Evolutionary conservation across 805 yeast genomes (phyloP).

Genomic region (Myxozyma nipponensis): DNA sequence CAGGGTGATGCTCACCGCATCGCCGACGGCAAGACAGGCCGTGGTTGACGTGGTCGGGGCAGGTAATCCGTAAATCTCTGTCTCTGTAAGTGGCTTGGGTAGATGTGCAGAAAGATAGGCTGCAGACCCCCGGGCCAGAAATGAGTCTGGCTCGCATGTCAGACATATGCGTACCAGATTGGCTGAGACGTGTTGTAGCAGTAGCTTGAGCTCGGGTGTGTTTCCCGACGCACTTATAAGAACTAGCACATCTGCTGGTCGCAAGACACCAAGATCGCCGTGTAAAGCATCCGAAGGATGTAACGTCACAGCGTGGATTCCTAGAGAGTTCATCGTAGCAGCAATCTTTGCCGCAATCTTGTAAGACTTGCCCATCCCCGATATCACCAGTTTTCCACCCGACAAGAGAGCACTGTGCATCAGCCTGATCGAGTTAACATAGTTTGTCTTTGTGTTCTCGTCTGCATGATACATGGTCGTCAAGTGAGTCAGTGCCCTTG

Average conservation of each 20-base stretch:
- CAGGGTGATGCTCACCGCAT: constrained; percentile 70
- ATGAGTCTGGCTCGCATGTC: constrained; percentile 59
- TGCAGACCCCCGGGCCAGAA: constrained; percentile 50
- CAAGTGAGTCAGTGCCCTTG: constrained; percentile 37
- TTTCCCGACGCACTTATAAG: constrained; percentile 77
- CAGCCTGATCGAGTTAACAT: constrained; percentile 33
- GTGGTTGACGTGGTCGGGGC: constrained; percentile 89
- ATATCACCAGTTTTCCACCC: constrained; percentile 67
- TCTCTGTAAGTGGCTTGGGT: constrained; percentile 56
- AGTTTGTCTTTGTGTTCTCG: constrained; percentile 31
- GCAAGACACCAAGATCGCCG: constrained; percentile 77
- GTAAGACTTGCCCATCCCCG: constrained; percentile 82
- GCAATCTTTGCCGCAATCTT: constrained; percentile 74
- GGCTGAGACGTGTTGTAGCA: constrained; percentile 56
- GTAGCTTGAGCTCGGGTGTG: constrained; percentile 64
- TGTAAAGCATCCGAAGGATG: constrained; percentile 89
- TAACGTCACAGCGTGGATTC: constrained; percentile 60
- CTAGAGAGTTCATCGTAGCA: constrained; percentile 78
- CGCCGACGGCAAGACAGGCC: constrained; percentile 68
- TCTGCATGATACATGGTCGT: constrained; percentile 32
- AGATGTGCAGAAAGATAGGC: constrained; percentile 60
- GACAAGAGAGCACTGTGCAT: constrained; percentile 42
- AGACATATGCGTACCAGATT: constrained; percentile 55
- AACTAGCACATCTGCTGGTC: constrained; percentile 54
- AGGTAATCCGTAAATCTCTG: constrained; percentile 67